phyloP scores from a whole-genome alignment of 164 flowering plant genomes.

The Pachysandra terminalis region DNA sequence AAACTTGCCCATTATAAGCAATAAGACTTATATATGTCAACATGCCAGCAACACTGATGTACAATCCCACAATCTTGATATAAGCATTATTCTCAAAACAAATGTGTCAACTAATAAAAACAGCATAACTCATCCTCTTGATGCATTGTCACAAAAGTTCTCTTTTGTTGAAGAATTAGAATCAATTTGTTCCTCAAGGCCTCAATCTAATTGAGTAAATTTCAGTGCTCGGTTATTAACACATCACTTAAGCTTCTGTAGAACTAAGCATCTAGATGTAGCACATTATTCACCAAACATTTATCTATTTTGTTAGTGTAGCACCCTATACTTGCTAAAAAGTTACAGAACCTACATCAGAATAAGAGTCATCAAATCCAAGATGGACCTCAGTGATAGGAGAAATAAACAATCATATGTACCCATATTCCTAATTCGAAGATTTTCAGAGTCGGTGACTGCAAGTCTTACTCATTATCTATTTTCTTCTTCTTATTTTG shows the following conservation, averaged over 20 bases:
- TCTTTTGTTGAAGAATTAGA: conserved; percentile 46
- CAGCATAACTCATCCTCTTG: conserved; percentile 58
- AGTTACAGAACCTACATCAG: conserved; percentile 67
- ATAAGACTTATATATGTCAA: neutral
- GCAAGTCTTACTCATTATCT: neutral
- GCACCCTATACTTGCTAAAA: conserved; percentile 45
- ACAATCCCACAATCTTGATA: neutral
- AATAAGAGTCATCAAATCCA: neutral
- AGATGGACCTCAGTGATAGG: neutral
- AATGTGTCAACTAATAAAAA: neutral
- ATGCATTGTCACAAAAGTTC: conserved; percentile 70
- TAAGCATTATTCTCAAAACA: neutral
- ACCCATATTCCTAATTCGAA: neutral
- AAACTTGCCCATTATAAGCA: neutral
- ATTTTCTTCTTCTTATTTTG: neutral
- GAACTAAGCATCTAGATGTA: conserved; percentile 47
- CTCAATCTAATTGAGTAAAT: conserved; percentile 71
- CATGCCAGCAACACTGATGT: neutral
- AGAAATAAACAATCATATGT: too few species aligned
- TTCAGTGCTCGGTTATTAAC: conserved; percentile 74
- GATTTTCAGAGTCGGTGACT: too few species aligned
- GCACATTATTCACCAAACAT: conserved; percentile 77
- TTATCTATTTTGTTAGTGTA: conserved; percentile 72
- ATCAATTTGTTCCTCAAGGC: conserved; percentile 58
- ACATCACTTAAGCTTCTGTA: conserved; percentile 73